phyloP scores from a whole-genome alignment of 306 rosid genomes.

The Astragalus membranaceus region DNA sequence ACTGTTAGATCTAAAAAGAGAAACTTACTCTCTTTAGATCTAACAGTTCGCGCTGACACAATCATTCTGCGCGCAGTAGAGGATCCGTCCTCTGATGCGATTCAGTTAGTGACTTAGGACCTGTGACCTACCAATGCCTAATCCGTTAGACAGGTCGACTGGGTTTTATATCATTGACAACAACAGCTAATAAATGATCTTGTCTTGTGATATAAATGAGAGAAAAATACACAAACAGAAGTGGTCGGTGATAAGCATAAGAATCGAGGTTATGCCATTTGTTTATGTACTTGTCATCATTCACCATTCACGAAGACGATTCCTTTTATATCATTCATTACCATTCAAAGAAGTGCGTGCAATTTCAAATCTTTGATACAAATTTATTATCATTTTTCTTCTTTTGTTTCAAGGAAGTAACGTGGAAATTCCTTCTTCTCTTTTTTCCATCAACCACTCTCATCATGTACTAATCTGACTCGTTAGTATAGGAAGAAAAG shows the following conservation, averaged over 20 bases:
- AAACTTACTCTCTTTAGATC: too few species aligned
- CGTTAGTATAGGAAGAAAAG: conserved; percentile 9
- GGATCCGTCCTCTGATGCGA: too few species aligned
- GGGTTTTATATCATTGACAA: too few species aligned
- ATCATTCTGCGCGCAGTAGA: too few species aligned
- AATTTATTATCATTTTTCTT: neutral
- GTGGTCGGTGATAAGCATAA: neutral
- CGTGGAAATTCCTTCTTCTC: conserved; percentile 24
- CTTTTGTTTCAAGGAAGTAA: conserved; percentile 7
- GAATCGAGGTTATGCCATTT: neutral
- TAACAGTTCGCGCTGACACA: too few species aligned
- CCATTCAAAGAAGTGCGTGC: neutral
- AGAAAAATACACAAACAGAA: neutral
- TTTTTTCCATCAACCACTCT: neutral
- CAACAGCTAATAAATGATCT: neutral
- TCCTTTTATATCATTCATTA: conserved; percentile 12
- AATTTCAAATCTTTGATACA: conserved; percentile 17
- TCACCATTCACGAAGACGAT: conserved; percentile 19
- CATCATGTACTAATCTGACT: too few species aligned
- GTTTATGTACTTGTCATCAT: conserved; percentile 12
- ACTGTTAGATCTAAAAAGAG: too few species aligned
- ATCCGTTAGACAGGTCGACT: too few species aligned
- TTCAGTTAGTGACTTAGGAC: too few species aligned
- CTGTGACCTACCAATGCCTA: too few species aligned
- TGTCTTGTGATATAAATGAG: neutral